A percentile compares a stretch with the other conserved stretches of the same genome.
phyloP scores from a whole-genome alignment of 2,329 filamentous ascomycete species.

The Emydomyces testavorans region DNA sequence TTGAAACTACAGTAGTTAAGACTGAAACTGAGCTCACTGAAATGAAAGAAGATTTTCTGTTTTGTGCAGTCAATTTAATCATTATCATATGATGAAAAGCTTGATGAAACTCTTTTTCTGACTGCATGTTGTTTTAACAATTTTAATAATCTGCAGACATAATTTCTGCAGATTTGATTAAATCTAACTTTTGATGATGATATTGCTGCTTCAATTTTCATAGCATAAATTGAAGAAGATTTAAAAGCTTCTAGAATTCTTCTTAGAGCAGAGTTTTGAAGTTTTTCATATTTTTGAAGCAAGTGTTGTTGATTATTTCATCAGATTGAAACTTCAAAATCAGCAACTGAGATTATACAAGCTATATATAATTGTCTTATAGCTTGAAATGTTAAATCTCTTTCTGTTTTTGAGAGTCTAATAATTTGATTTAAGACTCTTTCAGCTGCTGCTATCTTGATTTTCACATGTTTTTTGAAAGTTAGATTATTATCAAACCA shows the following conservation, averaged over 20 bases:
- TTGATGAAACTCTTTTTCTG: neutral
- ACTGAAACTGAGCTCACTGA: no score
- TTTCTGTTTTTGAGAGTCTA: conserved; percentile 5
- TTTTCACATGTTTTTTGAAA: conserved; percentile 11
- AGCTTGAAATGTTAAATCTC: conserved; percentile 7
- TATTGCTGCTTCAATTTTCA: conserved; percentile 8
- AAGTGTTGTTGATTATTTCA: conserved; percentile 9
- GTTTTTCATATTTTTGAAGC: conserved; percentile 7
- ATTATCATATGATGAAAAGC: neutral
- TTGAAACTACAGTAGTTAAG: no score
- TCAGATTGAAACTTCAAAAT: conserved; percentile 9
- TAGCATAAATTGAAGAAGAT: neutral
- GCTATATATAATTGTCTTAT: conserved; percentile 10
- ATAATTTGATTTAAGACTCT: conserved; percentile 9
- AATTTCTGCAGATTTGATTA: conserved; percentile 3
- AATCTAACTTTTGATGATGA: conserved; percentile 2
- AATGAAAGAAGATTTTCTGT: no score
- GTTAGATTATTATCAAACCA: conserved; percentile 7
- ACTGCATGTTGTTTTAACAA: neutral
- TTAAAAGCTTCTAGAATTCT: conserved; percentile 10
- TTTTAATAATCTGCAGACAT: conserved; percentile 1
- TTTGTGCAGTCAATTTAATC: no score
- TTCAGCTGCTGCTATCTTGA: conserved; percentile 2
- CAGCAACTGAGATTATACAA: conserved; percentile 9
- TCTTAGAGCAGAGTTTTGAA: conserved; percentile 10